Base-by-base conservation (phyloP, 2,329 filamentous ascomycete genomes). In the Arthrobotrys pseudoclavata region DNA sequence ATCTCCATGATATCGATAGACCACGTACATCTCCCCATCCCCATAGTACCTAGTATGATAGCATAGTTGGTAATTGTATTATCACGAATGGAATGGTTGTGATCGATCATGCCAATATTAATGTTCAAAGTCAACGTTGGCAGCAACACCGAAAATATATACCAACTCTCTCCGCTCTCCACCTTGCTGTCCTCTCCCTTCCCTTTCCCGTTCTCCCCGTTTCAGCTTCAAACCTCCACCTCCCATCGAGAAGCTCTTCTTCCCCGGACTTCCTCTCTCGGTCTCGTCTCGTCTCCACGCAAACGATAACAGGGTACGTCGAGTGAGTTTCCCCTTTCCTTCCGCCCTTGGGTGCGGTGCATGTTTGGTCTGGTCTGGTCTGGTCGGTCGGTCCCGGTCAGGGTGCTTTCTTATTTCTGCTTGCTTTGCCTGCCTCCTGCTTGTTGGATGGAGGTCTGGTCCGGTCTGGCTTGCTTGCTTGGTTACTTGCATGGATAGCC, bases 401-500 rank as follows among this genome's bases (percentile, higher is more conserved):
- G 34, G 34, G 34, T 37, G 10, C 34, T 10, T 34, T 34, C 31
- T 34, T 34, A 34, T 34, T 34, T 40, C 37, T 40, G 37, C 12
- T 15, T 5, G 12, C 12, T 5, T n/a, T 40, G 37, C 37, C 13
- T 15, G 69, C 12, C 37, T 55, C 50, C 22, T 52, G 5, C 3
- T 29, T 3, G 29, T 4, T 29, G 29, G 29, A 7, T 29, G 29
- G 29, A 29, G 29, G 29, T 29, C 7, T 29, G 29, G n/a, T n/a
- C n/a, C n/a, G n/a, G n/a, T n/a, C n/a, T n/a, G n/a, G n/a, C n/a
- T n/a, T n/a, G n/a, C n/a, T n/a, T n/a, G n/a, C n/a, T n/a, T n/a
- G n/a, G n/a, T n/a, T 9, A 34, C 31, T 34, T 64, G 64, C 72
- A 69, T 76, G 72, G 64, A 45, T 70, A 67, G 60, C 62, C 72